These are phyloP conservation scores for Malania oleifera DNA, from an alignment of 164 flowering plant species.

Conservation along the genomic window DNA sequence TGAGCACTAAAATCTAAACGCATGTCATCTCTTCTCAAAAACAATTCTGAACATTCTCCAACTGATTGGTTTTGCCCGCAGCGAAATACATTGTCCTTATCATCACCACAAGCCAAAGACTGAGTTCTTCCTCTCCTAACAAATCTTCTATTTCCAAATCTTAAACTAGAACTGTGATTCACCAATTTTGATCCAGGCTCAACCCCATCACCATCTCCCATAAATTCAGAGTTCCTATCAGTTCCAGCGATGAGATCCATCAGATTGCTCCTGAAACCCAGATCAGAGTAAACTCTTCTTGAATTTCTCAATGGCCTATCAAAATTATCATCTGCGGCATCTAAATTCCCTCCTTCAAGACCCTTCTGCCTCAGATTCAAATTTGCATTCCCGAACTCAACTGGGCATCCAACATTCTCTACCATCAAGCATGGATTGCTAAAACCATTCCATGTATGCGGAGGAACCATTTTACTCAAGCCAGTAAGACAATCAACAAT, in stretches of 20 bases:
- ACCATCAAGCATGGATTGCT: constrained; percentile 80
- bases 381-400: constrained; percentile 27
- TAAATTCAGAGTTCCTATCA: constrained; percentile 29
- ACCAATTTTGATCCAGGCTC: constrained; percentile 16
- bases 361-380: constrained; percentile 17
- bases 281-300: constrained; percentile 66
- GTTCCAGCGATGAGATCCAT: constrained; percentile 65
- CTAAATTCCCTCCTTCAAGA: constrained; percentile 22
- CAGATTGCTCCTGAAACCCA: constrained; percentile 62
- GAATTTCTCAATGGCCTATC: constrained; percentile 27
- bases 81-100: constrained; percentile 10
- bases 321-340: constrained; percentile 18
- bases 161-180: constrained; percentile 25
- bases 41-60: constrained; percentile 18
- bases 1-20: constrained; percentile 11
- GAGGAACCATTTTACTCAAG: constrained; percentile 52
- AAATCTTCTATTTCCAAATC: constrained; percentile 37
- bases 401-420: constrained; percentile 55
- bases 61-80: constrained; percentile 26
- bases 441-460: constrained; percentile 66
- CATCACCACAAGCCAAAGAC: constrained; percentile 11
- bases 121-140: constrained; percentile 18
- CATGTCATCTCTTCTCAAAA: constrained; percentile 6
- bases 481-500: constrained; percentile 53
- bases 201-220: constrained; percentile 23